Evolutionary conservation across 2,329 filamentous ascomycete species (phyloP), one percentile per base, ranked within the genome.

Genomic region (Alternaria gansuensis): DNA sequence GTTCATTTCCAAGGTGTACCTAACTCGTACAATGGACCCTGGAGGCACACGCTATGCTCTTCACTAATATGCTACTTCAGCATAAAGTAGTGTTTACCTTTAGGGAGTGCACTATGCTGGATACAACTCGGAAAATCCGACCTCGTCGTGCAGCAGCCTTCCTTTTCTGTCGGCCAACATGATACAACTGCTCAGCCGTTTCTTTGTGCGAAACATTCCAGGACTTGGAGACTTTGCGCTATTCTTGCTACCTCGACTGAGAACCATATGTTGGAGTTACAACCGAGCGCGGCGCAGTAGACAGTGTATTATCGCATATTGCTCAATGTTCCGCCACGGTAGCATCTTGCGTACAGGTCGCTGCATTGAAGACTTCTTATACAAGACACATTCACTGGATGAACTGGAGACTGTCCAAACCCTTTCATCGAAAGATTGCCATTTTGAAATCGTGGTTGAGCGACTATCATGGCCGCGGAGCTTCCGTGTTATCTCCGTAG

Each of bases 161-260:
- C 17, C 17, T 17, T 17, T 17, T 17, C 17, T 17, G 17, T 17
- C 17, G 17, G 17, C 21, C 26, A 44, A 33, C 43, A 13, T 37
- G 48, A 41, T 33, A 14, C 11, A 31, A 11, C 26, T 36, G 46
- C 51, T 40, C 37, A 33, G 44, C 29, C 40, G 51, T 52, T 23
- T 23, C 28, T 14, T 23, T 43, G 28, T 13, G 34, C 46, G 29
- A 31, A 21, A 36, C 8, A 34, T 36, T n/a, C 17, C 37, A 57
- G 40, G 40, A 45, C 43, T 23, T 7, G n/a, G 9, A 21, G 24
- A 41, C 23, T 23, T 41, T 21, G 39, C 39, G 39, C 23, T 41
- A 5, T n/a, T 14, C 39, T 21, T 41, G 23, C 3, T 21, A 13
- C 5, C 6, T 41, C 3, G 39, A 21, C 11, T 23, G 23, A 45